These are phyloP conservation scores for Solanum raphanifolium DNA, from an alignment of 257 asterid species.

Conservation along the genomic window DNA sequence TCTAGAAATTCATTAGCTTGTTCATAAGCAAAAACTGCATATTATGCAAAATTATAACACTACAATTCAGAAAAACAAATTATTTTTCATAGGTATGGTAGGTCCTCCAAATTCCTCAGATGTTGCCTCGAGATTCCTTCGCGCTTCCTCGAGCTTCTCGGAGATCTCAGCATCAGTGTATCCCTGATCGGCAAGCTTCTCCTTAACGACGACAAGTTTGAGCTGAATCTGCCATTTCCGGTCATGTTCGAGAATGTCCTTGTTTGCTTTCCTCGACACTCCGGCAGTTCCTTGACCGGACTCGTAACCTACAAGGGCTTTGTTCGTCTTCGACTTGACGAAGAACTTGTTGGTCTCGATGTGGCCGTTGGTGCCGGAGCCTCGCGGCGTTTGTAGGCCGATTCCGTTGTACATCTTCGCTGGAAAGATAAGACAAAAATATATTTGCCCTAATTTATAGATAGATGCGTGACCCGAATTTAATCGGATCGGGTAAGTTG, in stretches of 20 bases:
- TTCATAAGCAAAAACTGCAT: not conserved
- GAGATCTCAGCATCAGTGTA: constrained; percentile 63
- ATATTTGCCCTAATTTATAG: not conserved
- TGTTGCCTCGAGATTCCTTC: constrained; percentile 38
- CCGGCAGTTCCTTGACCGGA: constrained; percentile 71
- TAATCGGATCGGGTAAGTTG: not conserved
- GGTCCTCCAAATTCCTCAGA: constrained; percentile 48
- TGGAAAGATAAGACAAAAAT: not conserved
- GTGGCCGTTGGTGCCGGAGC: constrained; percentile 91
- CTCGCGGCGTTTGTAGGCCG: constrained; percentile 67
- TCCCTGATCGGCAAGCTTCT: constrained; percentile 62
- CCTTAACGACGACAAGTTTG: constrained; percentile 68
- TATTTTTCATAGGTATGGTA: not conserved
- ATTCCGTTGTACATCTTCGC: constrained; percentile 75
- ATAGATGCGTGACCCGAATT: not conserved
- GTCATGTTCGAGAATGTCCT: constrained; percentile 82
- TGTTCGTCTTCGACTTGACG: constrained; percentile 35
- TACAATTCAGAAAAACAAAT: not conserved
- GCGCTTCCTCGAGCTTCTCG: constrained; percentile 58
- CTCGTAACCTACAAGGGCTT: constrained; percentile 59
- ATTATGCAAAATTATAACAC: not conserved
- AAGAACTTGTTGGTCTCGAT: constrained; percentile 66
- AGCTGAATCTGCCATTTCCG: constrained; percentile 80
- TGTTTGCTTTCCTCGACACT: constrained; percentile 37
- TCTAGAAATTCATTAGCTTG: not conserved